These are phyloP conservation scores for Aschersonia sp. DNA, from an alignment of 2,329 filamentous ascomycete genomes.

Conservation along the genomic window DNA sequence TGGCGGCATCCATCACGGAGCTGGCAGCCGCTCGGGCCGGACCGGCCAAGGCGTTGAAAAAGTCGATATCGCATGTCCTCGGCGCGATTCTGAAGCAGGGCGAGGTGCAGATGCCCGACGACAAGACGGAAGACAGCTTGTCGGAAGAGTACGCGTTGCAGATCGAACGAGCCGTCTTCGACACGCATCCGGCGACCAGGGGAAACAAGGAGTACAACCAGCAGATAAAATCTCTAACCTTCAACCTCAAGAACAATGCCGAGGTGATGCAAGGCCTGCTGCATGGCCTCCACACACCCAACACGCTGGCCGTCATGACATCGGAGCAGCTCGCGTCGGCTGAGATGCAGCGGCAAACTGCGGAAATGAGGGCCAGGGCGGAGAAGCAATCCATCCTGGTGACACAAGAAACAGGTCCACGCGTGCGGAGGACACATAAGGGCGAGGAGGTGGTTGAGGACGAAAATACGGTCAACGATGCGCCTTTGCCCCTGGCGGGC, in stretches of 20 bases:
- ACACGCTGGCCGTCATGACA: constrained; percentile 76
- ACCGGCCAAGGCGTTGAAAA: constrained; percentile 56
- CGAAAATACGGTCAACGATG: constrained; percentile 32
- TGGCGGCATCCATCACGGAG: constrained; percentile 34
- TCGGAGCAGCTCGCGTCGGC: constrained; percentile 85
- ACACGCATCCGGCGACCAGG: constrained; percentile 33
- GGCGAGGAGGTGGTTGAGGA: constrained; percentile 82
- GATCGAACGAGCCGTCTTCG: constrained; percentile 59
- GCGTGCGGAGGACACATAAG: constrained; percentile 83
- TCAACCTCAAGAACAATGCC: constrained; percentile 82
- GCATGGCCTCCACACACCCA: constrained; percentile 54
- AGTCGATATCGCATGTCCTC: constrained; percentile 53
- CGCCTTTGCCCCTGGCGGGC: constrained; percentile 1
- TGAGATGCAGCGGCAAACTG: constrained; percentile 66
- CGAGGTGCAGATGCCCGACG: constrained; percentile 47
- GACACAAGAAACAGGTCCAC: constrained; percentile 53
- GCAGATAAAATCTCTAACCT: constrained; percentile 62
- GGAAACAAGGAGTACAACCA: constrained; percentile 35
- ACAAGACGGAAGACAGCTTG: constrained; percentile 46
- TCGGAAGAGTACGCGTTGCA: constrained; percentile 60
- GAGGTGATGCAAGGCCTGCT: constrained; percentile 65
- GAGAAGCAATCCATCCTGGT: constrained; percentile 80
- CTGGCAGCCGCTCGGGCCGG: constrained; percentile 52
- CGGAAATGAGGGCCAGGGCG: constrained; percentile 60
- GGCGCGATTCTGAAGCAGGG: constrained; percentile 52